Evolutionary conservation across 257 asterid genomes (phyloP).

Genomic region (Solanum phureja): DNA sequence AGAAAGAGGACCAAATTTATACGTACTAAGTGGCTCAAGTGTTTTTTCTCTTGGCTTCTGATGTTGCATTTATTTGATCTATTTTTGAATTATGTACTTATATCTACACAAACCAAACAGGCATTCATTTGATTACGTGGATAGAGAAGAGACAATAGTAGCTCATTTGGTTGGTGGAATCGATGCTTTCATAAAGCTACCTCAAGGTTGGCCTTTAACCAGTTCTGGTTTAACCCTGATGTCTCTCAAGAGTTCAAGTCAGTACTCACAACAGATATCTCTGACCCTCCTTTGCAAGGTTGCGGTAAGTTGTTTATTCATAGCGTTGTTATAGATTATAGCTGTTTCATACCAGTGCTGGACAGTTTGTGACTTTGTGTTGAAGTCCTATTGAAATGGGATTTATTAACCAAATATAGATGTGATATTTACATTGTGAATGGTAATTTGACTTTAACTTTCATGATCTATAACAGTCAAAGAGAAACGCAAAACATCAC

Average conservation of each 20-base stretch:
- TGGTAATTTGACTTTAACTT: not conserved
- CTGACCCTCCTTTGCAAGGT: slow-evolving; percentile 69
- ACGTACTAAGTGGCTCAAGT: not conserved
- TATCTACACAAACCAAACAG: slow-evolving; percentile 25
- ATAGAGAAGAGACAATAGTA: slow-evolving; percentile 55
- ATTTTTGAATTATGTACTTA: not conserved
- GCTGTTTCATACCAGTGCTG: not conserved
- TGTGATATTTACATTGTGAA: not conserved
- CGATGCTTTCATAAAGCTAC: slow-evolving; percentile 70
- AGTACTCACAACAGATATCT: slow-evolving; percentile 45
- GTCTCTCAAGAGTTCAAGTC: slow-evolving; percentile 63
- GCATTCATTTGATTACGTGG: slow-evolving; percentile 74
- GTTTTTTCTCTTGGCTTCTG: not conserved
- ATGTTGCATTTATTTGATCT: not conserved
- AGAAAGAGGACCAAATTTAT: not conserved
- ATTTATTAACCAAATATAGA: not conserved
- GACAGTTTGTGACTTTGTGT: not conserved
- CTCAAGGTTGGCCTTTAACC: slow-evolving; percentile 88
- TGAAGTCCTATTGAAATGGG: not conserved
- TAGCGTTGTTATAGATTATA: not conserved
- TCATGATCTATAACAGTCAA: not conserved
- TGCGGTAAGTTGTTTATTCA: slow-evolving; percentile 39
- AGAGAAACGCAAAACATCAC: not conserved
- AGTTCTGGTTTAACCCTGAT: slow-evolving; percentile 45
- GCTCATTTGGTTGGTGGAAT: slow-evolving; percentile 76